phyloP scores from a whole-genome alignment of 768 basidiomycete genomes.

The Naganishia vishniacii region DNA sequence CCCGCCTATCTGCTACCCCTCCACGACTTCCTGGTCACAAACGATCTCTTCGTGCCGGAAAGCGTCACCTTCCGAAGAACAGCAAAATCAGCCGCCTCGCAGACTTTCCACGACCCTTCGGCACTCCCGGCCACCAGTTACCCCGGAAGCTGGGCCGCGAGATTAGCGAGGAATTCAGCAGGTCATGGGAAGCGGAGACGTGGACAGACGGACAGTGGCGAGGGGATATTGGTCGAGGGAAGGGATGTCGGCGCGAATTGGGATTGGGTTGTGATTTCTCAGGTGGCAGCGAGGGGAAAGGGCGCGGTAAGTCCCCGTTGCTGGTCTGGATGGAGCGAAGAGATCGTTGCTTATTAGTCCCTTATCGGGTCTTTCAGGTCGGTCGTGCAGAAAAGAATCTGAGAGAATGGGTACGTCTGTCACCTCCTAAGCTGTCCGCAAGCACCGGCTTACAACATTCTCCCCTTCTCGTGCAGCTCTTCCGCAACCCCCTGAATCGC shows the following conservation, averaged over 20 bases:
- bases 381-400: conserved; percentile 39
- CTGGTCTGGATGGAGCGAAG: too few relatives aligned
- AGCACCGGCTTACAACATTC: background rate
- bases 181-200: conserved; percentile 23
- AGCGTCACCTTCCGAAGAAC: conserved; percentile 19
- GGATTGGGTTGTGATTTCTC: conserved; percentile 40
- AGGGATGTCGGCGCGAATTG: conserved; percentile 31
- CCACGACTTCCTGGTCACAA: conserved; percentile 24
- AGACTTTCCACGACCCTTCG: conserved; percentile 7
- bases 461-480: background rate
- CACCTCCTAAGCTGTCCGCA: too few relatives aligned
- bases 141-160: conserved; percentile 1
- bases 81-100: background rate
- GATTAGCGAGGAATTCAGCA: background rate
- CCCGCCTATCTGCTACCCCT: conserved; percentile 20
- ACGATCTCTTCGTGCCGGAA: conserved; percentile 25
- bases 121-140: background rate
- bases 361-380: conserved; percentile 21
- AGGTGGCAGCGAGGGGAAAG: conserved; percentile 42
- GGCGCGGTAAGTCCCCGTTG: conserved; percentile 32
- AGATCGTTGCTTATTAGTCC: background rate
- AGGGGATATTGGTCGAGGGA: conserved; percentile 22
- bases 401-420: conserved; percentile 35
- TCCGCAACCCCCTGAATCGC: conserved; percentile 23
- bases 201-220: conserved; percentile 24